Evolutionary conservation across 345 rosid species (phyloP).

Genomic region (thale cress (Arabidopsis thaliana)): TAIR10.1 NC_003074.8:17886501-17887000

Average conservation of each 20-base stretch:
- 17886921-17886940: slow-evolving; percentile 50
- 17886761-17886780: slow-evolving; percentile 38
- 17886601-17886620: slow-evolving; percentile 47
- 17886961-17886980: slow-evolving; percentile 36
- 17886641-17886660: slow-evolving; percentile 33
- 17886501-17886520: slow-evolving; percentile 40
- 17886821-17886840: slow-evolving; percentile 39
- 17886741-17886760: slow-evolving; percentile 44
- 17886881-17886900: slow-evolving; percentile 35
- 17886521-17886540: slow-evolving; percentile 51
- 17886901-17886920: slow-evolving; percentile 46
- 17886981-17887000: slow-evolving; percentile 46
- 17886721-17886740: slow-evolving; percentile 51
- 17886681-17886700: slow-evolving; percentile 53
- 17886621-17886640: slow-evolving; percentile 25
- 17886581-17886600: slow-evolving; percentile 41
- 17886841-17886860: slow-evolving; percentile 46
- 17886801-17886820: slow-evolving; percentile 51
- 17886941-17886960: slow-evolving; percentile 47
- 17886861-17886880: slow-evolving; percentile 51
- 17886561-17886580: slow-evolving; percentile 62
- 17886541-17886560: slow-evolving; percentile 44
- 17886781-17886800: slow-evolving; percentile 41
- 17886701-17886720: slow-evolving; percentile 53
- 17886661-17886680: slow-evolving; percentile 38